Base-by-base conservation (phyloP, 495 filamentous ascomycete species). In the Bathelium albidoporum region DNA sequence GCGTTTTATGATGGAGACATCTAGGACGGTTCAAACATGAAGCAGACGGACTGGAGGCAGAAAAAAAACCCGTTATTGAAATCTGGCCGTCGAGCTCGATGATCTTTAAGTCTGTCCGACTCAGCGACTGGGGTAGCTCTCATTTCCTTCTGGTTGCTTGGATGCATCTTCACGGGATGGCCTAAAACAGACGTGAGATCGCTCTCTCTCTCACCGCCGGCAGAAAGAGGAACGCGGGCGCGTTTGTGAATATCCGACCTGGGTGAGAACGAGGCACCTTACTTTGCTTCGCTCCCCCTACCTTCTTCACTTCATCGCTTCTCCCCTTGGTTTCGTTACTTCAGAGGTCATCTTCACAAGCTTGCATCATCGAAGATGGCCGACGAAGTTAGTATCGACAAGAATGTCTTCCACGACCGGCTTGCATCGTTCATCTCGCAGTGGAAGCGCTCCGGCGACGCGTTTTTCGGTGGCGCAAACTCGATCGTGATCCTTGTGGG, bases 401-500 rank as follows among this genome's bases (percentile, higher is more conserved):
- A 87, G 76, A 85, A 84, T 72, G 78, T 83, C 71, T 99, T 99
- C 77, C 91, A 95, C 74, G 90, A 89, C 77, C 94, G 92, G 72
- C 81, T 97, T 59, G 87, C 87, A 61, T 87, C 86, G 71, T 87
- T 99, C 68, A 79, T 90, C 71, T 83, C 87, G 69, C 85, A 89
- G 80, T 99, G 95, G 94, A 96, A 91, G 78, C 89, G 94, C 66
- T 79, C 81, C 64, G 84, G 85, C 69, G 86, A 95, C 77, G 81
- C 85, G 71, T 77, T 91, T 61, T 99, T 97, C 73, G 83, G 81
- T 58, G 93, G 91, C 61, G 91, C 82, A 43, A 85, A 85, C 16
- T 95, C 92, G 29, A 89, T 97, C 70, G 79, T 94, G 67, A 83
- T 96, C 62, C 78, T 93, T 63, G 89, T 97, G 85, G 94, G 94